Evolutionary conservation across 345 rosid genomes (phyloP), one percentile per base, ranked within the genome.

Genomic region (Eucalyptus pumila): DNA sequence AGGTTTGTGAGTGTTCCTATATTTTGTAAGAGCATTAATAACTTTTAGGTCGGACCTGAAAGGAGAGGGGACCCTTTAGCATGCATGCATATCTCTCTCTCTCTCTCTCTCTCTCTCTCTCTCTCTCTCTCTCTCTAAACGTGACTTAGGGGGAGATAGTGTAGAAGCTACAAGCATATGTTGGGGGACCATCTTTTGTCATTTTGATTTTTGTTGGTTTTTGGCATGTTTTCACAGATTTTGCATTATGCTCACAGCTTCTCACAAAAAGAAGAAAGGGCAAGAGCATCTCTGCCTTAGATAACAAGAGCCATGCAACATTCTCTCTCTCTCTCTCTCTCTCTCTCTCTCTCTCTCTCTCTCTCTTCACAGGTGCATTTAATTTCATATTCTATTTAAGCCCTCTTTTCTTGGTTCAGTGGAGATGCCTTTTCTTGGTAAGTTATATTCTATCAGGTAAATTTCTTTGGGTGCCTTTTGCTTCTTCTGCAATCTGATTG

Each of bases 1-100:
- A 56, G 89, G 67, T 87, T 85, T 88, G 89, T 86, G 93, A 88
- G 91, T 30, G 90, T 88, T 90, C 89, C 92, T 72, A 90, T 86
- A 87, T 80, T 52, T 88, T 80, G 88, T 14, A 87, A 52, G 52
- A 45, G 80, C 51, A 87, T 87, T 87, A 87, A 87, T 60, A 87
- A 87, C 88, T 87, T 87, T 87, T 87, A 58, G 88, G 88, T 40
- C 62, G 88, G 86, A 44, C 81, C 80, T 32, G 60, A 14, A 76
- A 37, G 62, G 40, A 85, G 62, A 49, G 89, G 86, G 89, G 62
- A 52, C 86, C 86, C 48, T 80, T 24, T n/a, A 16, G 83, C 76
- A 47, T 37, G 58, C 87, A 62, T 47, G 56, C 88, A 42, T n/a
- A 62, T 87, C 88, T 34, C 86, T 49, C 50, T 50, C 87, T 85